These are phyloP conservation scores for Scytalidium lignicola DNA, from an alignment of 2,329 filamentous ascomycete species.

Conservation along the genomic window DNA sequence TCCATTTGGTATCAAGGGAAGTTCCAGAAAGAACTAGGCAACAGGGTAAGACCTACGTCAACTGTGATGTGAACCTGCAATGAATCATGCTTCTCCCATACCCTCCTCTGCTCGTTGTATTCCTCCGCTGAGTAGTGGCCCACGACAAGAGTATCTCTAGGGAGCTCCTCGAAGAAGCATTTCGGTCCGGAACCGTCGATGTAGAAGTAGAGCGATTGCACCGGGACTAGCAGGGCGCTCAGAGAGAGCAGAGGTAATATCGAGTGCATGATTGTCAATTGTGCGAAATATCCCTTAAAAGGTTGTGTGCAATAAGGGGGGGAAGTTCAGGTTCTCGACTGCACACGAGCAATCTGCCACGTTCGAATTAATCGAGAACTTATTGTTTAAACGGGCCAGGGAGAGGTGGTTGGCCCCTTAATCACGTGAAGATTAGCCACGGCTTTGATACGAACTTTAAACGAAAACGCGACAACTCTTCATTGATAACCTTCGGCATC, in stretches of 20 bases:
- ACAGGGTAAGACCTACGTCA: conserved; percentile 62
- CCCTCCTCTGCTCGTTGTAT: conserved; percentile 64
- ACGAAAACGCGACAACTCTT: background rate
- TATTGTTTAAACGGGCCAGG: conserved; percentile 8
- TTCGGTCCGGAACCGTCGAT: conserved; percentile 80
- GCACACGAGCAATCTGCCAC: conserved; percentile 40
- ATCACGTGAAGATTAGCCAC: background rate
- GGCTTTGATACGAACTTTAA: background rate
- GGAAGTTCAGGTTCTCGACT: too few species aligned
- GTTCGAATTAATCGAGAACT: conserved; percentile 35
- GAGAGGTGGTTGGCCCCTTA: conserved; percentile 15
- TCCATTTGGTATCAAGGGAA: background rate
- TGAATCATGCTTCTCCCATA: conserved; percentile 68
- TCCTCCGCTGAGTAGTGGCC: conserved; percentile 87
- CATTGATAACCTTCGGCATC: too few species aligned
- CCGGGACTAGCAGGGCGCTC: conserved; percentile 51
- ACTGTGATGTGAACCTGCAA: conserved; percentile 87
- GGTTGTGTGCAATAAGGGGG: too few species aligned
- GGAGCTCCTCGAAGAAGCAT: conserved; percentile 97
- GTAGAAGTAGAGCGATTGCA: conserved; percentile 91
- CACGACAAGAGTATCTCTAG: conserved; percentile 94
- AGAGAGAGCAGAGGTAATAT: conserved; percentile 64
- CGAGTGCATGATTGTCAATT: conserved; percentile 43
- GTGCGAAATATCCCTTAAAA: too few species aligned
- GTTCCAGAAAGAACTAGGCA: conserved; percentile 4